Evolutionary conservation across 2,329 filamentous ascomycete species (phyloP), one percentile per base, ranked within the genome.

Genomic region (Fusarium buharicum): DNA sequence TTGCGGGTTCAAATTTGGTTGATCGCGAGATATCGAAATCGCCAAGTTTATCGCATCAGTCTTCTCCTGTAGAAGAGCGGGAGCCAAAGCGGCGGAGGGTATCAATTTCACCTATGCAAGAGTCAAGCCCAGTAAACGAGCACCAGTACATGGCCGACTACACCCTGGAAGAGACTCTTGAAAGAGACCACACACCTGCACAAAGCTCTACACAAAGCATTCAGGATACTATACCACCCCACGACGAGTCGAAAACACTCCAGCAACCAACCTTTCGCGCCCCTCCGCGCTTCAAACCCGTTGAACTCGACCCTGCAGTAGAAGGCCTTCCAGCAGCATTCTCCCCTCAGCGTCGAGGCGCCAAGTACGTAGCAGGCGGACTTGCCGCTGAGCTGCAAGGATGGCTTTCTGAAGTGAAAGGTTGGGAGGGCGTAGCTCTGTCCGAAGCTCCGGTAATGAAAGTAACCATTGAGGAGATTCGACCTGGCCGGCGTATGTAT

Each of bases 371-470:
- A 1, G 46, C 73, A 4, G 72, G 74, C 16, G 78, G 78, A 0
- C 64, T 79, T 18, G 78, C 78, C 1, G 73, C 76, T 3, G 72
- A 73, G 39, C 67, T 80, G 7, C 78, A 80, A 55, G 73, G 74
- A 13, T 78, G 76, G 75, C 68, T 80, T 10, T 77, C 78, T 0
- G 76, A 79, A 18, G 71, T 79, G 20, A 77, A 75, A 56, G 73
- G 73, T 11, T 74, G 72, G 73, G 71, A 74, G 14, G 66, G 67
- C 33, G 43, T 43, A 6, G 55, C 63, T 13, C 55, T 51, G n/a
- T 38, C 57, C 11, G 43, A 55, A 7, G 50, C 55, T 16, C 45
- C 64, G 6, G 62, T 52, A 2, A 53, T 72, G 31, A 69, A 59
- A 11, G 62, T 79, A 14, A 54, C 36, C 4, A 64, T 79, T 7